Conservation (phyloP, 305 asterid genomes). For the Caryopteris hybrid region DNA sequence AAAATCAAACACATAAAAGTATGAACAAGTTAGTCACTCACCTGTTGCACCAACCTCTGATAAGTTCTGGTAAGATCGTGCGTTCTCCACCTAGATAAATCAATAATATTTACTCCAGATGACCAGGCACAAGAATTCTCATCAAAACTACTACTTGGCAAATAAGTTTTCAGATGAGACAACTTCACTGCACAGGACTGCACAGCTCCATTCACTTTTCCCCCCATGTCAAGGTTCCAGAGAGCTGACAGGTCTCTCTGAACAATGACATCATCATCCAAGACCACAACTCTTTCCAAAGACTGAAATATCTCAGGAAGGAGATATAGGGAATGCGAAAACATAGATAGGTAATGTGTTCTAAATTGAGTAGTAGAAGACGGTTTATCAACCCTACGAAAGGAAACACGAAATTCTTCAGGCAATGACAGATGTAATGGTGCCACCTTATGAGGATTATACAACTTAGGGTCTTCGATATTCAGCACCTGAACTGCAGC, state of each 20-base stretch:
- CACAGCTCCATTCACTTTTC: slow-evolving; percentile 85
- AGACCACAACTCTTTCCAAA: slow-evolving; percentile 74
- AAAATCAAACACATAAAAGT: slow-evolving; percentile 8
- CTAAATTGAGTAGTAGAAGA: slow-evolving; percentile 44
- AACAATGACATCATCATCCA: slow-evolving; percentile 87
- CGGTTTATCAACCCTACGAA: slow-evolving; percentile 54
- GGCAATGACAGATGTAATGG: slow-evolving; percentile 65
- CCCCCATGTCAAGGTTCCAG: slow-evolving; percentile 89
- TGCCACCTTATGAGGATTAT: slow-evolving; percentile 39
- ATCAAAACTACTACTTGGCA: slow-evolving; percentile 41
- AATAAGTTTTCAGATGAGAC: slow-evolving; percentile 54
- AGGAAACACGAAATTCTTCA: slow-evolving; percentile 85
- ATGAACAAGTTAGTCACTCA: slow-evolving; percentile 35
- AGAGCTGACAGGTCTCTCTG: slow-evolving; percentile 88
- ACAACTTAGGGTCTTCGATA: slow-evolving; percentile 67
- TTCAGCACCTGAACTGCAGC: slow-evolving; percentile 91
- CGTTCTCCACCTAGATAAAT: slow-evolving; percentile 76
- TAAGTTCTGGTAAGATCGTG: slow-evolving; percentile 58
- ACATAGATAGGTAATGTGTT: slow-evolving; percentile 75
- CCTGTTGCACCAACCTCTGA: slow-evolving; percentile 67
- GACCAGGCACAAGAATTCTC: slow-evolving; percentile 86
- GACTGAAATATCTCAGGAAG: slow-evolving; percentile 74
- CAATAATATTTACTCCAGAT: slow-evolving; percentile 80
- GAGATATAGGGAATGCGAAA: slow-evolving; percentile 82
- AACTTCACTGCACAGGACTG: slow-evolving; percentile 67